phyloP scores from a whole-genome alignment of 2,329 filamentous ascomycete species.

The Chaetomiaceae sp. region DNA sequence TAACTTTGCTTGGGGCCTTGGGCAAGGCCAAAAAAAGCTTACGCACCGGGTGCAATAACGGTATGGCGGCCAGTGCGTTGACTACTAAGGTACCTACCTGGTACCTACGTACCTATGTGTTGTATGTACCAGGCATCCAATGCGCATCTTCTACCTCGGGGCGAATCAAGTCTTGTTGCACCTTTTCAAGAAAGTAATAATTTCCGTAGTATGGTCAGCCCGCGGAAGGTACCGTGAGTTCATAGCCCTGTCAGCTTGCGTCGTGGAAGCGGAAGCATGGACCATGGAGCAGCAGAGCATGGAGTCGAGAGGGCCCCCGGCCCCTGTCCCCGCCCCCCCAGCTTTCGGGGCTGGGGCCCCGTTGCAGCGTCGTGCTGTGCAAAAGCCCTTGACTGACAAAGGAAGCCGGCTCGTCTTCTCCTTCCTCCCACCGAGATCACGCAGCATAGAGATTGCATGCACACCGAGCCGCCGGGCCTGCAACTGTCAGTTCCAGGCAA shows the following conservation, averaged over 20 bases:
- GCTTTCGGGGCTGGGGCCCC: constrained; percentile 6
- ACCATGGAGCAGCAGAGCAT: too few relatives aligned
- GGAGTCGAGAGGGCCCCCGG: constrained; percentile 5
- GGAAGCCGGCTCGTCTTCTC: background rate
- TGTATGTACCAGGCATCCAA: too few relatives aligned
- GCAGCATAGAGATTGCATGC: background rate
- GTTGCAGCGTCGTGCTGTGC: constrained; percentile 6
- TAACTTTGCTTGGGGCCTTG: too few relatives aligned
- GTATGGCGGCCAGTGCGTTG: background rate
- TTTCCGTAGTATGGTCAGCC: too few relatives aligned
- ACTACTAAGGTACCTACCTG: too few relatives aligned
- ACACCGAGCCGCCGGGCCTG: background rate
- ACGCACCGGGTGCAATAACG: background rate
- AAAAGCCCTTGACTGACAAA: constrained; percentile 4
- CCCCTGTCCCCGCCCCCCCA: constrained; percentile 11
- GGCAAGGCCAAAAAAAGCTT: constrained; percentile 1
- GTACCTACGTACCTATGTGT: too few relatives aligned
- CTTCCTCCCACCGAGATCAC: constrained; percentile 1
- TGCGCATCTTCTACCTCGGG: background rate
- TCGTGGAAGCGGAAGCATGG: too few relatives aligned
- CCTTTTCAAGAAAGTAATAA: background rate
- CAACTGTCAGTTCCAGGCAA: background rate
- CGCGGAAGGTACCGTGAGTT: too few relatives aligned
- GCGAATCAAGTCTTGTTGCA: background rate
- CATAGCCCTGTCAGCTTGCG: too few relatives aligned